These are phyloP conservation scores for Agroathelia rolfsii DNA, from an alignment of 1,284 basidiomycete species.

Conservation along the genomic window DNA sequence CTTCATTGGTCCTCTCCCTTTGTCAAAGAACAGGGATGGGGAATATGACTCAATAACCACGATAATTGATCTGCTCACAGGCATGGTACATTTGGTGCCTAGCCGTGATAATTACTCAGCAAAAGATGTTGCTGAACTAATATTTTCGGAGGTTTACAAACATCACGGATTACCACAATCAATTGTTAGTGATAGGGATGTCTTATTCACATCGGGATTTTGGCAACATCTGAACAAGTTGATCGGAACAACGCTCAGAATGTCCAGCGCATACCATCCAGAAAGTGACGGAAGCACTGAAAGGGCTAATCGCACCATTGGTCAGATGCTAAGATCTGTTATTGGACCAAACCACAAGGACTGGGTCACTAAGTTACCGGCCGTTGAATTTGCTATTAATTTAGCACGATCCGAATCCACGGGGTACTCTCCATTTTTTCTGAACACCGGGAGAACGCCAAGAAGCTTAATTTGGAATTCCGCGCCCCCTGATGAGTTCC, in stretches of 20 bases:
- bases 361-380: slow-evolving; percentile 13
- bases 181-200: slow-evolving; percentile 16
- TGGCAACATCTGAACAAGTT: slow-evolving; percentile 16
- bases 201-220: slow-evolving; percentile 15
- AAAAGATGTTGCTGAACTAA: slow-evolving; percentile 16
- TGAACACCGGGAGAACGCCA: slow-evolving; percentile 25
- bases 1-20: slow-evolving; percentile 28
- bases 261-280: slow-evolving; percentile 18
- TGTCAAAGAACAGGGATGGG: slow-evolving; percentile 12
- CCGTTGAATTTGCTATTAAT: slow-evolving; percentile 20
- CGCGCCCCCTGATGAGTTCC: slow-evolving; percentile 9
- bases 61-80: slow-evolving; percentile 19
- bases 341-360: slow-evolving; percentile 14
- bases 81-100: slow-evolving; percentile 18
- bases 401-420: slow-evolving; percentile 23
- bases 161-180: slow-evolving; percentile 18
- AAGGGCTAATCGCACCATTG: slow-evolving; percentile 14
- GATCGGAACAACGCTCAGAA: slow-evolving; percentile 14
- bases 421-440: slow-evolving; percentile 24
- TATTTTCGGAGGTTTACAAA: slow-evolving; percentile 16
- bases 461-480: slow-evolving; percentile 20
- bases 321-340: slow-evolving; percentile 14
- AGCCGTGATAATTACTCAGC: slow-evolving; percentile 14
- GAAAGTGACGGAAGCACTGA: slow-evolving; percentile 18
- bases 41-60: slow-evolving; percentile 19